Percentiles rank a stretch among this genome's conserved stretches.
phyloP scores from a whole-genome alignment of 345 rosid genomes.

The Gossypium bickii region DNA sequence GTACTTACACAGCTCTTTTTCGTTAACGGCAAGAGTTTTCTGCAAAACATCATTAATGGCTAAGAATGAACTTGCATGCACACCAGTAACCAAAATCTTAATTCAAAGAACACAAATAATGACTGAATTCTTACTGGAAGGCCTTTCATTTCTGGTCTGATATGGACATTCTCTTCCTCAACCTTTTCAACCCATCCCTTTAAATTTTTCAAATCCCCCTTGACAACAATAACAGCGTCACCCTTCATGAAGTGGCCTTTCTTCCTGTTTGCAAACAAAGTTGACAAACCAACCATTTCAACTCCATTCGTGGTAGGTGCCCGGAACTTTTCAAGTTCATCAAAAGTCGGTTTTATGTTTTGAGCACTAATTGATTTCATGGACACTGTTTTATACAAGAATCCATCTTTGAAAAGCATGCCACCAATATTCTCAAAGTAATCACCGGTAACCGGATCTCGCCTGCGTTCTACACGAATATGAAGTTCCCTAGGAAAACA shows the following conservation, averaged over 20 bases:
- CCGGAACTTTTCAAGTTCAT: slow-evolving; percentile 91
- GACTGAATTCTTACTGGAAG: slow-evolving; percentile 69
- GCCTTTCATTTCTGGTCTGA: slow-evolving; percentile 83
- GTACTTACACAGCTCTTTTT: slow-evolving; percentile 88
- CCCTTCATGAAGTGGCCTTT: slow-evolving; percentile 99
- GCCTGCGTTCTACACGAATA: slow-evolving; percentile 90
- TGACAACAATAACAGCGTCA: slow-evolving; percentile 87
- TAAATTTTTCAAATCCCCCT: slow-evolving; percentile 87
- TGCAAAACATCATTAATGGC: slow-evolving; percentile 30
- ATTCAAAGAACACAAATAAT: slow-evolving; percentile 1
- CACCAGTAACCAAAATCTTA: not conserved
- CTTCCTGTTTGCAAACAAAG: slow-evolving; percentile 85
- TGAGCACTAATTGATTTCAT: slow-evolving; percentile 75
- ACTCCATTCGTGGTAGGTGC: slow-evolving; percentile 72
- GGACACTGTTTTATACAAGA: slow-evolving; percentile 76
- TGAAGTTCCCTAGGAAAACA: slow-evolving; percentile 60
- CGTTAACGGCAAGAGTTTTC: slow-evolving; percentile 85
- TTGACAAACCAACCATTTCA: slow-evolving; percentile 73
- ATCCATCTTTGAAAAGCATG: slow-evolving; percentile 87
- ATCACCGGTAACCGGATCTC: slow-evolving; percentile 89
- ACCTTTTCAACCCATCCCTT: slow-evolving; percentile 99
- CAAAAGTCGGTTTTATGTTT: slow-evolving; percentile 85
- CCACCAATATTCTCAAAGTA: slow-evolving; percentile 83
- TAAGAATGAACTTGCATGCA: slow-evolving; percentile 2
- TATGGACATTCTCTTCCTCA: slow-evolving; percentile 88